phyloP scores from a whole-genome alignment of 2,329 filamentous ascomycete species.

The Trichoderma guizhouense region DNA sequence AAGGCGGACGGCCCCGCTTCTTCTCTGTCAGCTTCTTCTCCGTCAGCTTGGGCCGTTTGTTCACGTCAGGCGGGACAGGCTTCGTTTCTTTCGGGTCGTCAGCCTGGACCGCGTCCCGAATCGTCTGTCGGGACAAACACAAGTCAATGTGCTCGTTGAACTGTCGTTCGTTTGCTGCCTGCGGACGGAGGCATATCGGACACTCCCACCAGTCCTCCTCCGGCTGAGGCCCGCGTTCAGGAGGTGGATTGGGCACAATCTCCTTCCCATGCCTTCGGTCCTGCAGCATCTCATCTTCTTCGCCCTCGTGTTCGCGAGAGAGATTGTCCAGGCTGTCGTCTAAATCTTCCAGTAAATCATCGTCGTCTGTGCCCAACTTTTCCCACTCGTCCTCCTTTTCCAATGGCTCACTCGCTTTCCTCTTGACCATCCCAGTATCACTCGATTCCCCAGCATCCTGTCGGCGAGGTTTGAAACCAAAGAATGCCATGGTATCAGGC shows the following conservation, averaged over 20 bases:
- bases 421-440: slow-evolving; percentile 29
- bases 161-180: slow-evolving; percentile 66
- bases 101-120: slow-evolving; percentile 74
- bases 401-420: slow-evolving; percentile 32
- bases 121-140: slow-evolving; percentile 81
- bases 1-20: slow-evolving; percentile 37
- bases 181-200: slow-evolving; percentile 78
- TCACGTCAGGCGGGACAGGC: slow-evolving; percentile 34
- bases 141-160: slow-evolving; percentile 94
- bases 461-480: slow-evolving; percentile 55
- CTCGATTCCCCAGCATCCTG: slow-evolving; percentile 20
- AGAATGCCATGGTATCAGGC: slow-evolving; percentile 72
- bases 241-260: slow-evolving; percentile 44
- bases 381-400: slow-evolving; percentile 55
- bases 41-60: slow-evolving; percentile 35
- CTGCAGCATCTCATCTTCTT: neutral
- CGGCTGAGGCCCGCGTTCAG: slow-evolving; percentile 20
- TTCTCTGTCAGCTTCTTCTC: slow-evolving; percentile 37
- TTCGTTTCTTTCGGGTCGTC: slow-evolving; percentile 29
- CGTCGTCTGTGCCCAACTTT: slow-evolving; percentile 64
- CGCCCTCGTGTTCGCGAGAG: neutral
- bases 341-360: slow-evolving; percentile 29
- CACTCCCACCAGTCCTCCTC: slow-evolving; percentile 71
- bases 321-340: neutral
- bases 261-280: slow-evolving; percentile 47